Conservation (phyloP, 768 basidiomycete species). For the Serpula lacrymans region DNA sequence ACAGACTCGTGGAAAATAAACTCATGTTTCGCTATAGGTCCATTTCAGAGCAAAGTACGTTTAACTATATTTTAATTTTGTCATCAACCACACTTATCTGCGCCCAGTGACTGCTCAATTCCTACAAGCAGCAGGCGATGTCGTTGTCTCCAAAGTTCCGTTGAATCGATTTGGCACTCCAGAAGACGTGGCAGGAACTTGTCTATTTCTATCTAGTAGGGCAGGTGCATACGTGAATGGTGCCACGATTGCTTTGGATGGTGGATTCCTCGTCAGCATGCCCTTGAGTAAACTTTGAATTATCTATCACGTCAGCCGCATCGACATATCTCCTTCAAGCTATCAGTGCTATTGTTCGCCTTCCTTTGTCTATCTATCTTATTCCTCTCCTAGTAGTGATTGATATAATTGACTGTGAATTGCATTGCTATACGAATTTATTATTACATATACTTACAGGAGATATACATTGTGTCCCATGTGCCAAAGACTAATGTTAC, state of each 20-base stretch:
- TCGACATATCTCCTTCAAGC: not conserved
- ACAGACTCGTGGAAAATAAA: not conserved
- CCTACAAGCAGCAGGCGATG: conserved; percentile 41
- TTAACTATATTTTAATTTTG: not conserved
- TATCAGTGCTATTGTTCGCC: not conserved
- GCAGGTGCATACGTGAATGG: conserved; percentile 65
- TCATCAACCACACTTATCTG: conserved; percentile 2
- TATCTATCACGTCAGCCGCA: not conserved
- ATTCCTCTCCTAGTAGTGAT: too few relatives aligned
- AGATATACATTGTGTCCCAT: too few relatives aligned
- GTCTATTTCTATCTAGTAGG: conserved; percentile 56
- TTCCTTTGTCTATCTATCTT: too few relatives aligned
- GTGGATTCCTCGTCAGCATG: conserved; percentile 48
- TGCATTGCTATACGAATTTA: too few relatives aligned
- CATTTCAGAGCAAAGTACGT: conserved; percentile 42
- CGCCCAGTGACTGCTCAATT: conserved; percentile 52
- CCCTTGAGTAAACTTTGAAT: conserved; percentile 29
- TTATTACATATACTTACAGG: too few relatives aligned
- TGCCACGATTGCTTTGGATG: conserved; percentile 60
- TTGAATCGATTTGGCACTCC: conserved; percentile 54
- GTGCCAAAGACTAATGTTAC: too few relatives aligned
- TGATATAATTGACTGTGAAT: too few relatives aligned
- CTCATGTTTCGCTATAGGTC: conserved; percentile 23
- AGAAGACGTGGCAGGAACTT: conserved; percentile 63
- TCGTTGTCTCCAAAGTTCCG: conserved; percentile 42